Percentiles rank a stretch among this genome's conserved stretches.
Evolutionary conservation across 129 eudicot genomes (phyloP).

Genomic region (Escallonia rubra): DNA sequence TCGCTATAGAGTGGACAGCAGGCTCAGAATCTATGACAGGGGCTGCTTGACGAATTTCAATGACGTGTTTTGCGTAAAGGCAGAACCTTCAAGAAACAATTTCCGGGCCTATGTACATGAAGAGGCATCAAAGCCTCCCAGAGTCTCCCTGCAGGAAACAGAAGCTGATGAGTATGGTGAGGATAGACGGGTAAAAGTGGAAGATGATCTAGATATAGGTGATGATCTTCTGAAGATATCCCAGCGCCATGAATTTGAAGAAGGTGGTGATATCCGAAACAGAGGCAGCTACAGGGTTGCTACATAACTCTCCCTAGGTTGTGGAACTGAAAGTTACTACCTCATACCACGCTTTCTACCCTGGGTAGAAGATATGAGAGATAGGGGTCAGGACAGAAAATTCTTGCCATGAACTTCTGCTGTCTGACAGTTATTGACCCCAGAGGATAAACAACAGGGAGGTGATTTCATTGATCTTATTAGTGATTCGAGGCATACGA

Average conservation of each 20-base stretch:
- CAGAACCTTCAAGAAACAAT: slow-evolving; percentile 76
- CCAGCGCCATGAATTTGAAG: slow-evolving; percentile 21
- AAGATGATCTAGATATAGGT: slow-evolving; percentile 33
- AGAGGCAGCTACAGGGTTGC: slow-evolving; percentile 4
- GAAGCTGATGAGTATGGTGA: slow-evolving; percentile 7
- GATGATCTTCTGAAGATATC: slow-evolving; percentile 30
- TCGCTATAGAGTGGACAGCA: slow-evolving; percentile 80
- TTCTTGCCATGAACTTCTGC: too few species aligned
- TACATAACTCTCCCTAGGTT: background rate
- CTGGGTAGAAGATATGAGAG: too few species aligned
- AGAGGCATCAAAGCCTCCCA: slow-evolving; percentile 14
- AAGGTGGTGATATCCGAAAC: slow-evolving; percentile 1
- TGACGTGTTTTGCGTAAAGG: slow-evolving; percentile 74
- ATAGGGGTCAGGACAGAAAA: too few species aligned
- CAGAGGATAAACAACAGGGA: too few species aligned
- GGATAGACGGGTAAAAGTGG: slow-evolving; percentile 24
- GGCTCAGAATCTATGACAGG: slow-evolving; percentile 66
- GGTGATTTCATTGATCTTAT: too few species aligned
- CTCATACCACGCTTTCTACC: too few species aligned
- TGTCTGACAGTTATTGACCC: too few species aligned
- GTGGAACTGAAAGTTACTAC: too few species aligned
- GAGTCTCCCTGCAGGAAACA: background rate
- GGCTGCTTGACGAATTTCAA: slow-evolving; percentile 74
- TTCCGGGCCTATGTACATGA: slow-evolving; percentile 62
- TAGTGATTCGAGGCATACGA: too few species aligned